Base-by-base conservation (phyloP, 2,329 filamentous ascomycete species). In the Hirsutella minnesotensis region DNA sequence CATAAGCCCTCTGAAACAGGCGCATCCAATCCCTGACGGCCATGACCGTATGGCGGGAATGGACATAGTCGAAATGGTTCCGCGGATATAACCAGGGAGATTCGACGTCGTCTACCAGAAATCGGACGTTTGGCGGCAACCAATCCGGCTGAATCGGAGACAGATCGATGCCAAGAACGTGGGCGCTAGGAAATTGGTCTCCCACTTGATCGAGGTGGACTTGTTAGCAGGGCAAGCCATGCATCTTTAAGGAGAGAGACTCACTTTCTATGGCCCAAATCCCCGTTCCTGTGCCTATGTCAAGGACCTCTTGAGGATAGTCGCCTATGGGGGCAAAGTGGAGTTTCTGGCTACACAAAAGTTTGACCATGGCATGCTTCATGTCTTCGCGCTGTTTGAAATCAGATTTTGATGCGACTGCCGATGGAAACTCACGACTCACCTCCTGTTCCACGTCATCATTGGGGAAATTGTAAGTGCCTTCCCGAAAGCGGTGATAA, bases 51-150 rank as follows among this genome's bases (percentile, higher is more conserved):
- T 75, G 69, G 3, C 77, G 66, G n/a, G 71, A 68, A 52, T 80
- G 76, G 29, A 81, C 68, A 45, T 77, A 78, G 53, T 81, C 75
- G 43, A 78, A 80, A 41, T 71, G 65, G 46, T 75, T 68, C 4
- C 56, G 52, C 5, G 70, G 68, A 46, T 75, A 67, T 15, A 76
- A 55, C 75, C 75, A 80, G 4, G 66, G 64, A 44, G 66, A 67
- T 55, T 79, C 75, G 21, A 72, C 65, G 47, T 79, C 75, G 45
- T 79, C 75, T 10, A 79, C 64, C 52, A 74, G 60, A 49, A 77
- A 77, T 20, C 64, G 63, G 18, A 75, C 65, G 48, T 77, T 78
- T 3, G 73, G 69, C 4, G 74, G 75, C 10, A 77, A 56, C 65
- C 67, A 69, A 35, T 64, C 60, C 1, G 69, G 68, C 49, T 73